Base-by-base conservation (phyloP, 192 early-diverging fungal species). In the Gryganskiella cystojenkinii region DNA sequence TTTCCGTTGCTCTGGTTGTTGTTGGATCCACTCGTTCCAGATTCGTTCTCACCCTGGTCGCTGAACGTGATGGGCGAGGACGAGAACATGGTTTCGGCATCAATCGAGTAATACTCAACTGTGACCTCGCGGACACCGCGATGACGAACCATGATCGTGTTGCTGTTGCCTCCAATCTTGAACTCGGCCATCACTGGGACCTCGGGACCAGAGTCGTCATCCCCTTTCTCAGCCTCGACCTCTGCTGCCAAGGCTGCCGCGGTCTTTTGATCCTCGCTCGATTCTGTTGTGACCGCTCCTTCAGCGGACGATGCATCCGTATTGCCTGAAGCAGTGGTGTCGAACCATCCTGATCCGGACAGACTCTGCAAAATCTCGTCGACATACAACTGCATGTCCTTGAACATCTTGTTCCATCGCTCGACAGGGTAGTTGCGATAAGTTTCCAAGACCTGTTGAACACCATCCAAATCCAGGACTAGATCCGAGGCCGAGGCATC, bases 1-100 rank as follows among this genome's bases (percentile, higher is more conserved):
- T 35, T 40, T 7, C 46, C 47, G 4, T 59, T 40, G 14, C 40
- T 42, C 20, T 56, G 40, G 15, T 27, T n/a, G 24, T 58, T 14
- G 6, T 3, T 49, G 20, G 53, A 15, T 19, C 53, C 30, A 30
- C 42, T 40, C 46, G 4, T 19, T 56, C 45, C 40, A 24, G 56
- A 54, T 31, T 81, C 67, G 10, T 35, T 75, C 25, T 86, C 73
- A 10, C 79, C 82, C 17, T 82, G 79, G 13, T 82, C 81, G 28
- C 82, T 64, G 43, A 82, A 75, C 2, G 70, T 75, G 44, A 86
- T 66, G 0, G 85, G 83, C 15, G 71, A 79, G n/a, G 73, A 65
- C 8, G 85, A 86, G 53, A 86, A 86, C 67, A 84, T 82, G 22
- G 82, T 74, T 62, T 86, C 85, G 17, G 81, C 74, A 60, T 86